Evolutionary conservation across 1,284 basidiomycete species (phyloP), one percentile per base, ranked within the genome.

Genomic region (Waitea zeae): DNA sequence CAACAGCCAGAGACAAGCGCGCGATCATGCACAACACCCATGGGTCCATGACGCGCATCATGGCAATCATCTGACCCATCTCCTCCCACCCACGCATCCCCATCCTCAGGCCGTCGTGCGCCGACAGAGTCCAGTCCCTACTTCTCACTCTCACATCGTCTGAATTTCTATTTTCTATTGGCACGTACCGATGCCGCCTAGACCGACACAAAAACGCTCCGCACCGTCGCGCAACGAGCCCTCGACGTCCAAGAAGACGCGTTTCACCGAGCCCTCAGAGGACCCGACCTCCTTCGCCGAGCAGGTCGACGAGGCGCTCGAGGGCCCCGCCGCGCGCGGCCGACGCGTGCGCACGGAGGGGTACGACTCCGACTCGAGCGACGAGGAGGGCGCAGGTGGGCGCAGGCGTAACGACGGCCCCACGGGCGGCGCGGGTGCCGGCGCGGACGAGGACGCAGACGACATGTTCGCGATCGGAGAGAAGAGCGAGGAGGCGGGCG

Each of bases 291-390:
- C 70, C 43, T 86, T 86, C 52, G 75, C 72, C 28, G 71, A 81
- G 48, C 60, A 84, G 49, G 69, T 86, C 26, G 77, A 83, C 42
- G 63, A 64, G 6, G 63, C 72, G 3, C 71, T 84, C 40, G 80
- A 86, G 51, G 60, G 64, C 42, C 67, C 69, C 2, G 61, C 61
- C 13, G 52, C 59, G 9, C 59, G 57, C 38, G 67, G 78, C 36
- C 68, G 77, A 37, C 61, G 70, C 44, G 70, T 92, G 37, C 80
- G 77, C 48, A 80, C 69, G 17, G 86, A 87, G 36, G 92, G 90
- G 3, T 96, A 95, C 51, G 89, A 89, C 4, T 89, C 86, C 1
- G 92, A 96, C 53, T 92, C 87, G 1, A 89, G 76, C 36, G 84
- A 89, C 47, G 88, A 92, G 41, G 87, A 84, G 5, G 89, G 92